A percentile compares a stretch with the other conserved stretches of the same genome.
phyloP scores from a whole-genome alignment of 192 early-diverging fungal species.

The Coemansia sp. region DNA sequence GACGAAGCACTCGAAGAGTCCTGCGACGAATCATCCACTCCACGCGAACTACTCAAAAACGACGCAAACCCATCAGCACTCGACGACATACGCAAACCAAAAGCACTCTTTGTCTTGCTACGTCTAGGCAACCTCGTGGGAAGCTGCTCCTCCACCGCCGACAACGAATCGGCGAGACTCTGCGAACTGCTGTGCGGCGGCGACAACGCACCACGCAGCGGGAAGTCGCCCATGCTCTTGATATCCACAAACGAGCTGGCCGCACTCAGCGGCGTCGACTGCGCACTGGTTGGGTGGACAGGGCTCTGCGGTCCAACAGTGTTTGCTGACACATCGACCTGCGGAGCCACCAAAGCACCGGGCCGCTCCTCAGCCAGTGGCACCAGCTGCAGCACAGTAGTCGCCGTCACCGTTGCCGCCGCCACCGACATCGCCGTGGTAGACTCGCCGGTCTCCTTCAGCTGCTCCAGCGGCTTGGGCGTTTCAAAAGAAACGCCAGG shows the following conservation, averaged over 20 bases:
- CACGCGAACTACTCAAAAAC: neutral
- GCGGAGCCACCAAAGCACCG: neutral
- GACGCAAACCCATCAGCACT: slow-evolving; percentile 22
- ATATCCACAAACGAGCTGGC: slow-evolving; percentile 41
- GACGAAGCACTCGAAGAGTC: neutral
- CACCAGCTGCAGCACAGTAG: slow-evolving; percentile 1
- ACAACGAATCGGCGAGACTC: neutral
- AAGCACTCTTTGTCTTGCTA: slow-evolving; percentile 2
- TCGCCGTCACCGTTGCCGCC: neutral
- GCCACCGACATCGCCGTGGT: neutral
- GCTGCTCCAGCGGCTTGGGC: neutral
- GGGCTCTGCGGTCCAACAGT: neutral
- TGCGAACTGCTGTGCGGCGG: neutral
- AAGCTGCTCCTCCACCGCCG: neutral
- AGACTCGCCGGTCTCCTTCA: neutral
- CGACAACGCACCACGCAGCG: neutral
- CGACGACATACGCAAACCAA: slow-evolving; percentile 18
- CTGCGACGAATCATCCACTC: neutral
- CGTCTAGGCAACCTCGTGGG: neutral
- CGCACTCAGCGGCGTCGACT: slow-evolving; percentile 2
- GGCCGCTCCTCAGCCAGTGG: neutral
- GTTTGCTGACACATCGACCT: neutral
- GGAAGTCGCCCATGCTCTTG: slow-evolving; percentile 2
- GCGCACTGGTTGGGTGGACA: neutral
- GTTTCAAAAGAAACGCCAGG: slow-evolving; percentile 23